Base-by-base conservation (phyloP, 2,329 filamentous ascomycete genomes). In the Lachnellula hyalina region DNA sequence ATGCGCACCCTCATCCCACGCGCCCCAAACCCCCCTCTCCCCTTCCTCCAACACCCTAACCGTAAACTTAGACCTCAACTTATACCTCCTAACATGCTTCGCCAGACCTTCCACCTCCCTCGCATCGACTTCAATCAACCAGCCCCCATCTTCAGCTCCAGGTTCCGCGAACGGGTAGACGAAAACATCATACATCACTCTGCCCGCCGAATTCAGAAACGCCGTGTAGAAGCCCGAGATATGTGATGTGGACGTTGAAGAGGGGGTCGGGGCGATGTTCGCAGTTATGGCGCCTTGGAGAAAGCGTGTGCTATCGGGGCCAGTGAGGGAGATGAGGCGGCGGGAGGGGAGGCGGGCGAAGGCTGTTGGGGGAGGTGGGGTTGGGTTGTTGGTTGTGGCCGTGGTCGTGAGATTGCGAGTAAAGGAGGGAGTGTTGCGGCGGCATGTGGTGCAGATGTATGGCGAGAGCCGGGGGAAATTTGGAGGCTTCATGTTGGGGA, bases 201-300 rank as follows among this genome's bases (percentile, higher is more conserved):
- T 83, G 42, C 94, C 94, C 57, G 84, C 83, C 7, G 93, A 90
- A 62, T 88, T 96, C 42, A 99, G 77, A 66, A 99, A 96, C 0
- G 85, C 90, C 6, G 87, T 80, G 72, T 96, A 97, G 70, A 87
- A 85, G 4, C 84, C 86, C 0, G 74, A 72, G 3, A 8, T 8
- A 7, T 32, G 28, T 7, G 28, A 32, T 9, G 28, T 32, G 8
- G 2, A 32, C 1, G 8, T 2, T 1, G 63, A 71, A 2, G 73
- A 55, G 8, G 56, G 57, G 49, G 71, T 67, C 7, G 74, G 65
- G 0, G 79, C 72, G 51, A 82, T 71, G 59, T 90, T 80, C 59
- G 85, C 87, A 59, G 93, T 96, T 60, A 94, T 82, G 54, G 96
- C 82, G 52, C 93, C 92, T 70, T 97, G 91, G 2, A 99, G 81